Percentiles rank a stretch among this genome's conserved stretches.
Evolutionary conservation across 805 yeast genomes (phyloP).

Genomic region (Ogataea paradorogensis): DNA sequence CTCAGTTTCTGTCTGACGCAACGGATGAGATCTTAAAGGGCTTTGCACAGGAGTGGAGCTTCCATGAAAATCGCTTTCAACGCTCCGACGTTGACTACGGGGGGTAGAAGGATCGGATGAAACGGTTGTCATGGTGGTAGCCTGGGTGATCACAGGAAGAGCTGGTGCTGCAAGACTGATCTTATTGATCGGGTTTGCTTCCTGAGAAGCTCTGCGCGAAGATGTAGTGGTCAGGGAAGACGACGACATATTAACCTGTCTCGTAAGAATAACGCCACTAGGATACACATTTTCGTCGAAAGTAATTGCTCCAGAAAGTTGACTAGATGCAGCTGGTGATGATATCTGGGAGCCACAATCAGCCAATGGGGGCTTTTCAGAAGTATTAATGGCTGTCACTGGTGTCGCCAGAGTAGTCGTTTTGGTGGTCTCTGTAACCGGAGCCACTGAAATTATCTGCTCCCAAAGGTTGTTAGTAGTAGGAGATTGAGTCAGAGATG

Average conservation of each 20-base stretch:
- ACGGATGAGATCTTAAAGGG: conserved; percentile 12
- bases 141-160: conserved; percentile 35
- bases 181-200: conserved; percentile 28
- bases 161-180: conserved; percentile 34
- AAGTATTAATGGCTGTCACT: conserved; percentile 1
- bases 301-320: conserved; percentile 4
- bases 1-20: conserved; percentile 9
- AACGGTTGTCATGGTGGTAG: conserved; percentile 33
- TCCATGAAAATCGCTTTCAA: conserved; percentile 16
- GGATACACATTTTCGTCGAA: conserved; percentile 18
- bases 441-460: conserved; percentile 14
- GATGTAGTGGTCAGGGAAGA: conserved; percentile 21
- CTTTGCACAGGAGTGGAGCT: conserved; percentile 11
- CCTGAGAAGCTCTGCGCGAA: conserved; percentile 21
- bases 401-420: conserved; percentile 8
- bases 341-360: conserved; percentile 10
- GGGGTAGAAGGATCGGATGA: conserved; percentile 26
- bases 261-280: conserved; percentile 4
- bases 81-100: conserved; percentile 11
- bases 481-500: conserved; percentile 18
- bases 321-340: conserved; percentile 11
- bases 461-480: conserved; percentile 21
- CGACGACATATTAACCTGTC: conserved; percentile 15
- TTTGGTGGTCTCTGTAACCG: conserved; percentile 9
- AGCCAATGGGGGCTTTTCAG: conserved; percentile 1